These are phyloP conservation scores for Narthecium ossifragum DNA, from an alignment of 106 monocot species.

Conservation along the genomic window DNA sequence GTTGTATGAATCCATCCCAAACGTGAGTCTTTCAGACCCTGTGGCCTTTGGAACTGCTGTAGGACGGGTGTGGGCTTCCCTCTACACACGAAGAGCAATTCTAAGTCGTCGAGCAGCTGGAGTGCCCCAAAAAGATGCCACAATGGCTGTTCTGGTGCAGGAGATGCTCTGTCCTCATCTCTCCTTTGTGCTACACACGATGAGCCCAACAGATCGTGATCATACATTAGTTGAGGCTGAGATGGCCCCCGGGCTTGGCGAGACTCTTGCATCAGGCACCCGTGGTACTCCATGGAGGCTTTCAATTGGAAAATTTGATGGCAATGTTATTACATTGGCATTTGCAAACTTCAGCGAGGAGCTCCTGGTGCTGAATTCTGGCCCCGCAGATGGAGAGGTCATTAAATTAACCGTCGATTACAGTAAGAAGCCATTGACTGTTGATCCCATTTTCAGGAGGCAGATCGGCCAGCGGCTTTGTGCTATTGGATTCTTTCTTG, in stretches of 20 bases:
- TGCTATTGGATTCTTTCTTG: conserved; percentile 78
- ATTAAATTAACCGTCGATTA: conserved; percentile 70
- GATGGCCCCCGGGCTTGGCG: conserved; percentile 87
- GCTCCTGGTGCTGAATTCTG: conserved; percentile 40
- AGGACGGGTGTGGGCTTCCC: conserved; percentile 77
- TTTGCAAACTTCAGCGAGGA: conserved; percentile 95
- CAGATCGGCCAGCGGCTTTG: conserved; percentile 77
- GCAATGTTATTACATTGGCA: conserved; percentile 54
- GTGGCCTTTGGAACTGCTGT: conserved; percentile 49
- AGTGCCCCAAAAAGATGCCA: conserved; percentile 65
- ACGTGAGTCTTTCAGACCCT: conserved; percentile 57
- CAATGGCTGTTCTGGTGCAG: conserved; percentile 87
- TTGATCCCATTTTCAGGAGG: conserved; percentile 51
- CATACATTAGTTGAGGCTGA: conserved; percentile 59
- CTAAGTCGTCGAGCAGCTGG: conserved; percentile 75
- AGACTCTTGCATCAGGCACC: conserved; percentile 85
- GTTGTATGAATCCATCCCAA: conserved; percentile 87
- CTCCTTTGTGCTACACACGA: conserved; percentile 91
- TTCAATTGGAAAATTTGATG: conserved; percentile 65
- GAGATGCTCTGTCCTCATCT: conserved; percentile 73
- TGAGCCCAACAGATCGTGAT: conserved; percentile 60
- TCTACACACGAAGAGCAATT: conserved; percentile 87
- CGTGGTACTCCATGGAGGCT: conserved; percentile 94
- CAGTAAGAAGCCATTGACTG: conserved; percentile 67
- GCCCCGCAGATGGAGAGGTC: conserved; percentile 73